A percentile compares a stretch with the other conserved stretches of the same genome.
Evolutionary conservation across 495 filamentous ascomycete genomes (phyloP).

Genomic region (Tuber umbilicatum): DNA sequence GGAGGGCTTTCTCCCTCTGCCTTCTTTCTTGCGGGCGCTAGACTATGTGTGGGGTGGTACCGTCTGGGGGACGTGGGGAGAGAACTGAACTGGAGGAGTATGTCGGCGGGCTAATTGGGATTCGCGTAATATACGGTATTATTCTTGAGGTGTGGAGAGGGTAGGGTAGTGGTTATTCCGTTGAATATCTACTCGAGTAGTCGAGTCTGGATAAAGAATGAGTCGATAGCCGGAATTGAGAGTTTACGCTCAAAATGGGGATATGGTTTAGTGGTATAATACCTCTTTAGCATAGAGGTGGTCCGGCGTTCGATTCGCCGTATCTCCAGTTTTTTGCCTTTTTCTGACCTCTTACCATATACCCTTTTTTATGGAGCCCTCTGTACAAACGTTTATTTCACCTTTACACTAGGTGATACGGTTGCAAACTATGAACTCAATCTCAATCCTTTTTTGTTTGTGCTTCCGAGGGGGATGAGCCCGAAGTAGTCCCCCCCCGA

Average conservation of each 20-base stretch:
- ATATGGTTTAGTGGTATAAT: constrained; percentile 45
- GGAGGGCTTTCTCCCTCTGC: background rate
- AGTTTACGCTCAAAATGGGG: background rate
- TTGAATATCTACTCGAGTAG: background rate
- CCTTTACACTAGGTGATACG: background rate
- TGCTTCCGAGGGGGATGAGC: too few relatives aligned
- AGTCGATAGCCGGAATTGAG: background rate
- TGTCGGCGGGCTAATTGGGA: background rate
- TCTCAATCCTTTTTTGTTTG: too few relatives aligned
- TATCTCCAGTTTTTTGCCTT: constrained; percentile 39
- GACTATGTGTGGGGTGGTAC: background rate
- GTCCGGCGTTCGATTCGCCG: constrained; percentile 46
- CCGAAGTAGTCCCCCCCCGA: too few relatives aligned
- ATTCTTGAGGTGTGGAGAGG: background rate
- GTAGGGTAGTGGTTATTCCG: background rate
- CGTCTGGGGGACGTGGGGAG: too few relatives aligned
- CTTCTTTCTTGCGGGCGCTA: background rate
- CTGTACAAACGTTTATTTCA: background rate
- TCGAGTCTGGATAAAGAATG: background rate
- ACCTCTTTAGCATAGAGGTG: constrained; percentile 46
- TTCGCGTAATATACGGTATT: too few relatives aligned
- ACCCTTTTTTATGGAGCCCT: background rate
- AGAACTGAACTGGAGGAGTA: background rate
- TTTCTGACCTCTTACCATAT: too few relatives aligned
- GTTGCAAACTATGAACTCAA: too few relatives aligned